Percentiles rank a stretch among this genome's conserved stretches.
These are phyloP conservation scores for Trichocomaceae sp. DNA, from an alignment of 2,329 filamentous ascomycete genomes.

Conservation along the genomic window DNA sequence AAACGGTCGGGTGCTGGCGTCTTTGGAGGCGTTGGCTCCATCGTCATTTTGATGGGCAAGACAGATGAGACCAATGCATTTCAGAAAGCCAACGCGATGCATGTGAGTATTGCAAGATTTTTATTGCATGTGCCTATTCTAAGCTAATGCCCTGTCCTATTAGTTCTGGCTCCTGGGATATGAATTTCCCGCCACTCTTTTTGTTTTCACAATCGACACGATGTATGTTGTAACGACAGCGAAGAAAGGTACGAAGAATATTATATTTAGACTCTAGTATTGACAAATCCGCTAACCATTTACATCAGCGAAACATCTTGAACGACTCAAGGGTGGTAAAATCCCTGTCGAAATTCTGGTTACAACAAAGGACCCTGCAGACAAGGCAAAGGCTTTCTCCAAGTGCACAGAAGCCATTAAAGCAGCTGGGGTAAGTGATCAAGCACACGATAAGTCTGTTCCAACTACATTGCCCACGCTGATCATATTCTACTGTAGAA, in stretches of 20 bases:
- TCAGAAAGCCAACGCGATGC: conserved; percentile 93
- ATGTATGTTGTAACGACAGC: conserved; percentile 91
- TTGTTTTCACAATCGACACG: conserved; percentile 81
- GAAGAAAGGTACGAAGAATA: conserved; percentile 72
- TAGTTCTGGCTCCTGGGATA: conserved; percentile 98
- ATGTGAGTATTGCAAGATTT: conserved; percentile 51
- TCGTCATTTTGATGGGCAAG: conserved; percentile 90
- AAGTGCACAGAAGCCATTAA: conserved; percentile 83
- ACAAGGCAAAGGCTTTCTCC: conserved; percentile 84
- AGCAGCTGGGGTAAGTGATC: conserved; percentile 65
- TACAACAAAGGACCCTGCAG: conserved; percentile 81
- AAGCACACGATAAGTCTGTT: background rate
- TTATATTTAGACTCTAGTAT: background rate
- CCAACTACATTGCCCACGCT: background rate
- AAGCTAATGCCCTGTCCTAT: conserved; percentile 14
- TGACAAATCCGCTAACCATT: background rate
- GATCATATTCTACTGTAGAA: conserved; percentile 50
- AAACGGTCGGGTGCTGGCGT: conserved; percentile 78
- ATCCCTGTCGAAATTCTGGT: conserved; percentile 88
- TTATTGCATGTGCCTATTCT: background rate
- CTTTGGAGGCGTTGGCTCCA: conserved; percentile 79
- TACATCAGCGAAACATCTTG: conserved; percentile 74
- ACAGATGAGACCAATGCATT: conserved; percentile 81
- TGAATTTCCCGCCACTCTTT: conserved; percentile 92
- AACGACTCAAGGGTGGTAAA: conserved; percentile 84